A percentile compares a stretch with the other conserved stretches of the same genome.
Conservation (phyloP, 768 basidiomycete genomes). For the Russula earlei region DNA sequence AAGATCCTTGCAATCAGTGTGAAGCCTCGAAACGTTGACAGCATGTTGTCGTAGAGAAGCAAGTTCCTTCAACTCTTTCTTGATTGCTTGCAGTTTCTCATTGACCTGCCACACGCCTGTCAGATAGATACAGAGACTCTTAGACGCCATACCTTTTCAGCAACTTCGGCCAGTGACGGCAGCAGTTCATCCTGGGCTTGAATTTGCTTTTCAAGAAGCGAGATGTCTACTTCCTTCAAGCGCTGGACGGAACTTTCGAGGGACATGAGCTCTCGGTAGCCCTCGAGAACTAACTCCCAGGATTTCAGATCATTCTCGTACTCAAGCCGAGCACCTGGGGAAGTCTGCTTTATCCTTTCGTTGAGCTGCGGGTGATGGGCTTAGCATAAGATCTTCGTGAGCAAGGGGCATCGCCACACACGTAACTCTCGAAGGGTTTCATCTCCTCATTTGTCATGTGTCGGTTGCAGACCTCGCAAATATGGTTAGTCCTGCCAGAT, state of each 20-base stretch:
- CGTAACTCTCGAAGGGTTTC: conserved; percentile 55
- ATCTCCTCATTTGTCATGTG: conserved; percentile 46
- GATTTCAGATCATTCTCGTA: conserved; percentile 38
- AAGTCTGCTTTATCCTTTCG: conserved; percentile 48
- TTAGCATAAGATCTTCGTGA: neutral
- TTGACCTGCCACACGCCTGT: conserved; percentile 33
- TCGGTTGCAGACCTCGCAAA: conserved; percentile 72
- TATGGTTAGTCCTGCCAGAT: conserved; percentile 50
- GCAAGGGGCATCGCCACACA: neutral
- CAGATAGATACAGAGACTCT: neutral
- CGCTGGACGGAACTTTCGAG: conserved; percentile 44
- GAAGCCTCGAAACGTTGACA: conserved; percentile 45
- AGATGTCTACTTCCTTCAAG: conserved; percentile 54
- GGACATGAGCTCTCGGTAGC: conserved; percentile 52
- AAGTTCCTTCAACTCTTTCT: conserved; percentile 54
- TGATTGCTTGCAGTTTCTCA: conserved; percentile 43
- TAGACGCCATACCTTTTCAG: conserved; percentile 48
- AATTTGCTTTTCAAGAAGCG: conserved; percentile 53
- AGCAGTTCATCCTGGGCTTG: conserved; percentile 45
- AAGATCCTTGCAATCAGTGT: conserved; percentile 49
- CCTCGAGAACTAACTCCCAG: conserved; percentile 53
- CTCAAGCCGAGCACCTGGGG: conserved; percentile 37
- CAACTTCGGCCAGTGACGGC: conserved; percentile 39
- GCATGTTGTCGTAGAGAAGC: conserved; percentile 52
- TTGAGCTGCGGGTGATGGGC: conserved; percentile 39